These are phyloP conservation scores for Pythium angustatum DNA, from an alignment of 352 stramenopile species.

Conservation along the genomic window DNA sequence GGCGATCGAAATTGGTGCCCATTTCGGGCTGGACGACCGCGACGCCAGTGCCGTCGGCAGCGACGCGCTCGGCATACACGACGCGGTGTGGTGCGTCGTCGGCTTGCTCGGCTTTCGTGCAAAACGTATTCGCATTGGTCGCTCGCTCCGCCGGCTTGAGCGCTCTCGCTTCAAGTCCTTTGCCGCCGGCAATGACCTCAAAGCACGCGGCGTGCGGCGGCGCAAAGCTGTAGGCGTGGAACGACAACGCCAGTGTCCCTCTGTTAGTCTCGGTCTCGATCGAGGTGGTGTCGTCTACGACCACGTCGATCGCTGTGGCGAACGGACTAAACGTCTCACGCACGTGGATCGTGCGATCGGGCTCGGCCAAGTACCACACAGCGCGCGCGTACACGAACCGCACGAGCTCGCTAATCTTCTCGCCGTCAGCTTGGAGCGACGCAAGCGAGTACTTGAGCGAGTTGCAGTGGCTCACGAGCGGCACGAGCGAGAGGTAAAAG, in stretches of 20 bases:
- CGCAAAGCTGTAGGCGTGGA: conserved; percentile 38
- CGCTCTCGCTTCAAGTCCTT: conserved; percentile 15
- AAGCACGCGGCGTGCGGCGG: conserved; percentile 41
- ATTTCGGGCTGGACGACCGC: conserved; percentile 41
- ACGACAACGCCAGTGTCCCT: conserved; percentile 35
- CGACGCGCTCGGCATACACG: conserved; percentile 36
- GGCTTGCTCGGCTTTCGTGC: conserved; percentile 32
- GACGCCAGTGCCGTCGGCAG: not conserved
- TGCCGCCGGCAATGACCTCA: conserved; percentile 15
- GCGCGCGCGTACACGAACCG: conserved; percentile 26
- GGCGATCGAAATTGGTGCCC: conserved; percentile 28
- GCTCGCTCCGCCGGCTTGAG: conserved; percentile 13
- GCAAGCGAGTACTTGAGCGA: conserved; percentile 49
- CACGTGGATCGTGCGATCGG: conserved; percentile 36
- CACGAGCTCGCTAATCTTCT: conserved; percentile 30
- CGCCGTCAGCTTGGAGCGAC: conserved; percentile 38
- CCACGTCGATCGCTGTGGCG: conserved; percentile 31
- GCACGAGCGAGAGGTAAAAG: conserved; percentile 52
- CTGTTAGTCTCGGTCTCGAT: conserved; percentile 22
- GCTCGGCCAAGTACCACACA: conserved; percentile 33
- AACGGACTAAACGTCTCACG: conserved; percentile 41
- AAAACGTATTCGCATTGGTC: conserved; percentile 30
- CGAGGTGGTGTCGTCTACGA: not conserved
- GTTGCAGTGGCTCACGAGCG: conserved; percentile 51
- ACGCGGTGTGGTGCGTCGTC: conserved; percentile 38